Evolutionary conservation across 2,329 filamentous ascomycete species (phyloP), one percentile per base, ranked within the genome.

Genomic region (Fusarium denticulatum): DNA sequence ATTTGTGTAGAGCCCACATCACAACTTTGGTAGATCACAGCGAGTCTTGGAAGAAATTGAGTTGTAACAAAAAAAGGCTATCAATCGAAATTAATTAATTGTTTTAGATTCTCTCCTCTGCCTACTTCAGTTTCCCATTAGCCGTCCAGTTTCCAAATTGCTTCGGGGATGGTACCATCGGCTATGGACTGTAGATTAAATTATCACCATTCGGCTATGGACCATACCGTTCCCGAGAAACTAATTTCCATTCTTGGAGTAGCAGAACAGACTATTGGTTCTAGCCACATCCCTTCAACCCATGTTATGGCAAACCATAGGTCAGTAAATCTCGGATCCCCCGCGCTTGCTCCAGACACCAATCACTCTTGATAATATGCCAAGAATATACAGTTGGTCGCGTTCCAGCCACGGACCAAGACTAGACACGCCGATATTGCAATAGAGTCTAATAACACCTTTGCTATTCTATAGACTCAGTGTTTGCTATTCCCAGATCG

Each of bases 401-500:
- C 30, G 12, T 32, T 32, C 5, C 5, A 16, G 9, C 26, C 32
- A 34, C 13, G 13, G 13, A 34, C 14, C 32, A 68, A 32, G 32
- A 32, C 32, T 32, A 32, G 2, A 32, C 6, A 32, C 5, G 32
- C 32, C 13, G 5, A 32, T 2, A 32, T 14, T 32, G 11, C 32
- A 14, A 32, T 14, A 32, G 13, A 32, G 32, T 32, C n/a, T n/a
- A 12, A 32, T 14, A 14, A 14, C 30, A 14, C 32, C 32, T 32
- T 32, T 32, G 5, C 11, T 32, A 32, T 14, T 32, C 32, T 7
- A 15, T 7, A n/a, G 14, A n/a, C 3, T 67, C 67, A 3, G 62
- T 46, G 18, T 11, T 47, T 3, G 56, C 61, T 28, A 71, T 71
- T 0, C 69, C 69, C 1, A 72, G 5, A 39, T 68, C 63, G 0